Base-by-base conservation (phyloP, 1,284 basidiomycete species). In the Ganoderma meredithae region DNA sequence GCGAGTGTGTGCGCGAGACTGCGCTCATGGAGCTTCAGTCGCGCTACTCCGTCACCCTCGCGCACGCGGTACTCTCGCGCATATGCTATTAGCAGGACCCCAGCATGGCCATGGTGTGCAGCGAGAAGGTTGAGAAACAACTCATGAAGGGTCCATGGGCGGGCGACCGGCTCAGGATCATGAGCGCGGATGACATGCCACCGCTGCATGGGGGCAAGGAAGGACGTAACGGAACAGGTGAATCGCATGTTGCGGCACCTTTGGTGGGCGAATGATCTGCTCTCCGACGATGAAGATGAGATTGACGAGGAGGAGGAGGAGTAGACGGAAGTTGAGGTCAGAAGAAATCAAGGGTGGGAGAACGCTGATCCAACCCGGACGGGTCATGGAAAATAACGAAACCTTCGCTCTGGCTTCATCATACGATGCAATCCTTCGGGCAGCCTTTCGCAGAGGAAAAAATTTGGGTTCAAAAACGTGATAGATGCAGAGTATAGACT, bases 171-270 rank as follows among this genome's bases (percentile, higher is more conserved):
- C 55, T 65, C 59, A 49, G 36, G 36, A 65, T 65, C 47, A 55
- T 25, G 22, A 60, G 44, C 33, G 33, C 41, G 13, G 64, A 43
- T 10, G 27, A 60, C 10, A 22, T 60, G 33, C 36, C 59, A 22
- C 33, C 36, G 19, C 25, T 25, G 9, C 31, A 19, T 13, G 27
- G 12, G 33, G 27, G 33, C 3, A 43, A 31, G 73, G 73, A 68
- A 17, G 59, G 73, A 76, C 40, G 63, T 72, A 2, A 69, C 66
- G 0, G 63, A 64, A 1, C 65, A 69, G 31, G 65, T 63, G 15
- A 58, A 63, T 39, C 12, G 17, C 58, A 31, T 69, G 33, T 31
- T 69, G 25, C 17, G 17, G 6, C 53, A 69, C 27, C 43, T 69
- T 19, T 60, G 55, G 55, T 15, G 40, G 17, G 27, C 27, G 27